phyloP scores from a whole-genome alignment of 176 grass and related monocot genomes.

The Ananas comosus region DNA sequence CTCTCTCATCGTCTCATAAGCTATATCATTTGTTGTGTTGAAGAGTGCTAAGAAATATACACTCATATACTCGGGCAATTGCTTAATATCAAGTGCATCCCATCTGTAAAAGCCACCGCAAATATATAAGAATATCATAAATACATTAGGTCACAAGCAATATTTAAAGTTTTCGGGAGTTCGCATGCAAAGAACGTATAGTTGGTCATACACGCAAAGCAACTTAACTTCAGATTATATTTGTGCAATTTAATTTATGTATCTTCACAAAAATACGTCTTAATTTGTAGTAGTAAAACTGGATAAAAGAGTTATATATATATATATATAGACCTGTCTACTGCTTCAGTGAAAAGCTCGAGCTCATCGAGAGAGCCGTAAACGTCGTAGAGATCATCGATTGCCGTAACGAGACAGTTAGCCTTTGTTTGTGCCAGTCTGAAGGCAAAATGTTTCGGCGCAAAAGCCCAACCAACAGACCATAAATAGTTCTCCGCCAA shows the following conservation, averaged over 20 bases:
- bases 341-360: constrained; percentile 15
- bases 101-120: constrained; percentile 1
- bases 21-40: constrained; percentile 1
- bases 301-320: not conserved
- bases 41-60: constrained; percentile 15
- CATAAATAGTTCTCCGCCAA: constrained; percentile 20
- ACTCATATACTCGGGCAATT: constrained; percentile 7
- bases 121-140: not conserved
- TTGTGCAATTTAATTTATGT: not conserved
- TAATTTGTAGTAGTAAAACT: no score
- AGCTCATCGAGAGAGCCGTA: constrained; percentile 24
- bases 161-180: no score
- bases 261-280: no score
- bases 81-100: constrained; percentile 10
- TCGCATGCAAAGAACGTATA: no score
- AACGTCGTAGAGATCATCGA: constrained; percentile 27
- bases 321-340: not conserved
- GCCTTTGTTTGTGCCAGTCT: constrained; percentile 3
- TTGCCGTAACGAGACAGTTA: not conserved
- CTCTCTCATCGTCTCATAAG: constrained; percentile 5
- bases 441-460: not conserved
- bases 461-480: constrained; percentile 3
- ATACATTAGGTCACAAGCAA: no score
- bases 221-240: not conserved
- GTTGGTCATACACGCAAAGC: no score